These are phyloP conservation scores for Penicillium sp. DNA, from an alignment of 2,329 filamentous ascomycete genomes.

Conservation along the genomic window DNA sequence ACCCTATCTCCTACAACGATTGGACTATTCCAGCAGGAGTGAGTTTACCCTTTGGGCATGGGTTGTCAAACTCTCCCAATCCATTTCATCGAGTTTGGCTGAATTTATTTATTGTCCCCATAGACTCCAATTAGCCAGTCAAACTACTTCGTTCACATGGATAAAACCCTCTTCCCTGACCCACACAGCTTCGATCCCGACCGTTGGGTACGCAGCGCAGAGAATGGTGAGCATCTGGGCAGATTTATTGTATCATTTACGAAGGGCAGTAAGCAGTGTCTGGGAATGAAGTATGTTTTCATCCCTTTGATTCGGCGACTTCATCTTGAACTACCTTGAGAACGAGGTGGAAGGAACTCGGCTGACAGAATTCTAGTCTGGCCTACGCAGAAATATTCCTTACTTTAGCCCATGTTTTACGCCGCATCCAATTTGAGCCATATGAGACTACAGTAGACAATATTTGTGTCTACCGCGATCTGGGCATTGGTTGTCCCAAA, in stretches of 20 bases:
- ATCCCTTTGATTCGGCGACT: neutral
- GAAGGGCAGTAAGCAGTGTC: slow-evolving; percentile 27
- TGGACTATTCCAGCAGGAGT: slow-evolving; percentile 28
- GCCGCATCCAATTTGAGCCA: slow-evolving; percentile 21
- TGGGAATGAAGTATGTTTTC: slow-evolving; percentile 27
- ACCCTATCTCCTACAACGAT: slow-evolving; percentile 21
- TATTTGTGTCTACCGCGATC: slow-evolving; percentile 24
- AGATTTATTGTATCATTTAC: slow-evolving; percentile 28
- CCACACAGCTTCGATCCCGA: slow-evolving; percentile 25
- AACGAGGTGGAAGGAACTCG: neutral
- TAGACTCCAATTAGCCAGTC: slow-evolving; percentile 30
- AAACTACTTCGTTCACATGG: slow-evolving; percentile 31
- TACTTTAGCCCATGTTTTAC: slow-evolving; percentile 24
- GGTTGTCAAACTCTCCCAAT: neutral
- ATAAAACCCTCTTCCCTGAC: slow-evolving; percentile 22
- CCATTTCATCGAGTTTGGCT: neutral
- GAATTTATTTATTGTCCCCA: neutral
- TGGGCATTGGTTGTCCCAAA: slow-evolving; percentile 21
- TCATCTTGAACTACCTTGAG: neutral
- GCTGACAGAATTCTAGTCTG: slow-evolving; percentile 15
- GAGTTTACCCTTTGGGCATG: slow-evolving; percentile 4
- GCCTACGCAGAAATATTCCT: slow-evolving; percentile 29
- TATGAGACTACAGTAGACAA: slow-evolving; percentile 23
- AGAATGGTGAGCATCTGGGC: slow-evolving; percentile 19
- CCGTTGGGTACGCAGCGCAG: slow-evolving; percentile 21